Evolutionary conservation across 768 basidiomycete species (phyloP), one percentile per base, ranked within the genome.

Genomic region (Leccinum pellstonianum): DNA sequence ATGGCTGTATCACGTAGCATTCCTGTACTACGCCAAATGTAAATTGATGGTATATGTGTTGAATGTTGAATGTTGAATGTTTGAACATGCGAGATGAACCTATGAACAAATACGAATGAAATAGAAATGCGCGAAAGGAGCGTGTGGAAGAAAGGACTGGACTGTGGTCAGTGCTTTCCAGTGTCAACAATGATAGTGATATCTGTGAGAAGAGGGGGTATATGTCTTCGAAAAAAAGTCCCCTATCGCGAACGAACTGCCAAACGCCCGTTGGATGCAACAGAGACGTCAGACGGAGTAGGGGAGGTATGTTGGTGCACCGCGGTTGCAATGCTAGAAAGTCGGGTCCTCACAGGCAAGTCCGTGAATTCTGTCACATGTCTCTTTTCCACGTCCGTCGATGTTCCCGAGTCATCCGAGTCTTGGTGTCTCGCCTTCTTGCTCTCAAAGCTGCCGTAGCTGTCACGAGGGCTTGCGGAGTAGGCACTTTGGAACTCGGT

Each of bases 401-500:
- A 68, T 21, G 68, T 68, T 53, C 67, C 66, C 38, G 71, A 68
- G 60, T 68, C 72, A 19, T 77, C 68, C 17, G 75, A 72, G 56
- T 68, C 66, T 19, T 59, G 66, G 49, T 66, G 64, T 25, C 46
- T 47, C 21, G 52, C 66, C 52, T 66, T 68, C 50, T 65, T 73
- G 57, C 63, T 65, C 33, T 75, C 73, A 55, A 73, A 79, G 67
- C 82, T 83, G 46, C 79, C 82, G 63, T 84, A 86, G 68, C 87
- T 90, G 49, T 77, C 82, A 1, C 88, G 83, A 12, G 90, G 88
- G 67, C 88, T 90, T 3, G 83, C 75, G 5, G 90, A 91, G 72
- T 89, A 91, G 35, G 91, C 91, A 63, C 91, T 93, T 75, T 92
- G 90, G 72, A 93, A 93, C 67, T 93, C 91, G 27, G 87, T 88